Conservation (phyloP, 768 basidiomycete genomes). For the Pseudohyphozyma bogoriensis region DNA sequence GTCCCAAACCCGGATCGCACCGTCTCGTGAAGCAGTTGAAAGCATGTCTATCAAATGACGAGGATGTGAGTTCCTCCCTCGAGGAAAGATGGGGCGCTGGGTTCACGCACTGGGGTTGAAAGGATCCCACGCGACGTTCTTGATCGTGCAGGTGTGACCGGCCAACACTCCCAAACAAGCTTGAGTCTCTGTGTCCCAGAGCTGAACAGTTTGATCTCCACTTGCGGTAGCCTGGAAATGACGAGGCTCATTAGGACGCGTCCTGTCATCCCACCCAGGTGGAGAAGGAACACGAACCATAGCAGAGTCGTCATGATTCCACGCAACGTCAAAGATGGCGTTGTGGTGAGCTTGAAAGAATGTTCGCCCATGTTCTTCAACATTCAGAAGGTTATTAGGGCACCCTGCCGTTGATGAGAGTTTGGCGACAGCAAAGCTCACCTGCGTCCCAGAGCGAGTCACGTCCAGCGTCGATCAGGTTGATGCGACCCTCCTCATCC, state of each 20-base stretch:
- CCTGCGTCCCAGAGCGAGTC: slow-evolving; percentile 20
- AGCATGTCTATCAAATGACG: slow-evolving; percentile 22
- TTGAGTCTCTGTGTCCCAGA: slow-evolving; percentile 30
- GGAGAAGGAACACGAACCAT: slow-evolving; percentile 19
- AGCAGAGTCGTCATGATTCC: slow-evolving; percentile 30
- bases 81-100: too few species aligned
- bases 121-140: slow-evolving; percentile 34
- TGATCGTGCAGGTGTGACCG: slow-evolving; percentile 34
- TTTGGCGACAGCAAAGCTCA: background rate
- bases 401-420: slow-evolving; percentile 1
- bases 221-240: slow-evolving; percentile 31
- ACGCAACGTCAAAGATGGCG: slow-evolving; percentile 36
- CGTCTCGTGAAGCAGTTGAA: slow-evolving; percentile 35
- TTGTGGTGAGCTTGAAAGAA: slow-evolving; percentile 32
- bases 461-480: slow-evolving; percentile 27
- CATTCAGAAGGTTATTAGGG: background rate
- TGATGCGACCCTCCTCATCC: slow-evolving; percentile 33
- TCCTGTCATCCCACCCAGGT: too few species aligned
- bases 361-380: background rate
- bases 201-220: slow-evolving; percentile 31
- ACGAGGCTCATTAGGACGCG: too few species aligned
- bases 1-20: slow-evolving; percentile 34
- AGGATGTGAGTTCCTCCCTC: too few species aligned
- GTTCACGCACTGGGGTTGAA: slow-evolving; percentile 29
- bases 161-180: slow-evolving; percentile 13